These are phyloP conservation scores for Globisporangium splendens DNA, from an alignment of 352 stramenopile genomes.

Conservation along the genomic window DNA sequence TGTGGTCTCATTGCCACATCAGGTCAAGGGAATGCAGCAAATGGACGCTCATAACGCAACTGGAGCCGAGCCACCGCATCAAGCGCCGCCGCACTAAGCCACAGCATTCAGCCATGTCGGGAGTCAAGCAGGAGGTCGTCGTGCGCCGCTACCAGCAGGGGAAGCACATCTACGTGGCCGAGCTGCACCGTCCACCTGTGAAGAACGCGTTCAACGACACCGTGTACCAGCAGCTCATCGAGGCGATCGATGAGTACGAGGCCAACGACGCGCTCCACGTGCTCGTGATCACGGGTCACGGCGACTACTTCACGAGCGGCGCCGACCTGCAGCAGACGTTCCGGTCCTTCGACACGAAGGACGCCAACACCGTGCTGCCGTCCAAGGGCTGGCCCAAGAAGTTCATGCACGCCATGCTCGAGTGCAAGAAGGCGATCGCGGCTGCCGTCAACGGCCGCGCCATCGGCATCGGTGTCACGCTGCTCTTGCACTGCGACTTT, in stretches of 20 bases:
- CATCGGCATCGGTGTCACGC: conserved; percentile 73
- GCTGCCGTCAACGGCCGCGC: conserved; percentile 76
- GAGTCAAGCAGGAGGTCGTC: conserved; percentile 3
- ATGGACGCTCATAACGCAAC: background rate
- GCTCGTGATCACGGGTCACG: conserved; percentile 87
- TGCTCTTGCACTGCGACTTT: conserved; percentile 27
- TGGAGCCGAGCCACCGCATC: background rate
- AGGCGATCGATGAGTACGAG: conserved; percentile 63
- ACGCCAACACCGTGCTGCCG: conserved; percentile 28
- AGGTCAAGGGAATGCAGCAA: too few relatives aligned
- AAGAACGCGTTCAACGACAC: conserved; percentile 91
- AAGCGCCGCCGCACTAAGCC: background rate
- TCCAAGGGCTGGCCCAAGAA: conserved; percentile 45
- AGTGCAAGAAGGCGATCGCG: conserved; percentile 75
- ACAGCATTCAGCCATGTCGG: background rate
- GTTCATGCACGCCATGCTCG: conserved; percentile 75
- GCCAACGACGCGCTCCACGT: conserved; percentile 63
- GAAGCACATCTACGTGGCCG: conserved; percentile 63
- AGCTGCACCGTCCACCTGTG: conserved; percentile 65
- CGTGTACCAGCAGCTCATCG: conserved; percentile 83
- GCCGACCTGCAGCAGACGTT: conserved; percentile 66
- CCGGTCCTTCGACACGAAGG: conserved; percentile 21
- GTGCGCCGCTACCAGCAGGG: conserved; percentile 47
- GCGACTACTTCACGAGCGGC: conserved; percentile 91
- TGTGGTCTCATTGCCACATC: background rate